These are phyloP conservation scores for Beauveria medogensis DNA, from an alignment of 2,329 filamentous ascomycete genomes.

Conservation along the genomic window DNA sequence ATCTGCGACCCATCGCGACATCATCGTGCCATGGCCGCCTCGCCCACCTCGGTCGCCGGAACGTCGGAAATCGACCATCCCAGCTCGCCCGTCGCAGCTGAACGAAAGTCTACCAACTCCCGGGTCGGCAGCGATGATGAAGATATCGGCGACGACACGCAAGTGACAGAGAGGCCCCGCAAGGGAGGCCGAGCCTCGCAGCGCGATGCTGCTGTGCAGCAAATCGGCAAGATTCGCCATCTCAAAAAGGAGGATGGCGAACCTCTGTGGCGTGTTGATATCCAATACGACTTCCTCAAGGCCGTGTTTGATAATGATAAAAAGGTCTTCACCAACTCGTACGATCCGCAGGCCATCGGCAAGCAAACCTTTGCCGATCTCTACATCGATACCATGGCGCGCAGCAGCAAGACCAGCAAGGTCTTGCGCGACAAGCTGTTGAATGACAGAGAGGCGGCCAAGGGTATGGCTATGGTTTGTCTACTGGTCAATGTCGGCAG, in stretches of 20 bases:
- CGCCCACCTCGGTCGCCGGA: slow-evolving; percentile 31
- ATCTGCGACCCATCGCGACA: slow-evolving; percentile 7
- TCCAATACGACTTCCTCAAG: slow-evolving; percentile 79
- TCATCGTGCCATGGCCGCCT: slow-evolving; percentile 27
- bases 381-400: slow-evolving; percentile 97
- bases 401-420: slow-evolving; percentile 98
- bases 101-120: slow-evolving; percentile 39
- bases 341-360: slow-evolving; percentile 52
- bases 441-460: slow-evolving; percentile 82
- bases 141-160: slow-evolving; percentile 32
- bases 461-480: slow-evolving; percentile 99
- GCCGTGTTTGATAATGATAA: slow-evolving; percentile 69
- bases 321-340: slow-evolving; percentile 83
- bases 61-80: slow-evolving; percentile 38
- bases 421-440: slow-evolving; percentile 94
- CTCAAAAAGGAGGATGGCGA: slow-evolving; percentile 85
- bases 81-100: slow-evolving; percentile 36
- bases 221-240: slow-evolving; percentile 66
- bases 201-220: slow-evolving; percentile 27
- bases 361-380: slow-evolving; percentile 85
- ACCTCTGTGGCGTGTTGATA: slow-evolving; percentile 78
- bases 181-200: slow-evolving; percentile 26
- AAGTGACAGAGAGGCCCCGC: slow-evolving; percentile 33
- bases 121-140: slow-evolving; percentile 40
- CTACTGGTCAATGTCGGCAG: slow-evolving; percentile 91